Conservation (phyloP, 371 early-diverging fungal genomes). For the Choanephora cucurbitarum region DNA sequence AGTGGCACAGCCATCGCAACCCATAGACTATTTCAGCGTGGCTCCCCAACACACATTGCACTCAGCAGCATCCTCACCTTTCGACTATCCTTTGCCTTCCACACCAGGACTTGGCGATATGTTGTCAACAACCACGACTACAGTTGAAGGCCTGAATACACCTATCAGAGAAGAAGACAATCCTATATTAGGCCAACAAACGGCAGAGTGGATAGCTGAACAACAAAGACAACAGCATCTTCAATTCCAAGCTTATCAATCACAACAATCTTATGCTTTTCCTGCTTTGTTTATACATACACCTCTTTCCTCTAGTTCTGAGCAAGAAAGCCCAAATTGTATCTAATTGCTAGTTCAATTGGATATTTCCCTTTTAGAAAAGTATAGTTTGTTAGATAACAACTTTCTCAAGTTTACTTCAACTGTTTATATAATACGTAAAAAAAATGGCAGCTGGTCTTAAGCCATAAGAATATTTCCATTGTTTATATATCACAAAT, state of each 20-base stretch:
- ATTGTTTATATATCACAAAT: too few relatives aligned
- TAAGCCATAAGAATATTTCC: neutral
- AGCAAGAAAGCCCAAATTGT: too few relatives aligned
- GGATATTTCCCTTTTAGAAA: too few relatives aligned
- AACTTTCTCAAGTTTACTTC: too few relatives aligned
- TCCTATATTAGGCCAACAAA: neutral
- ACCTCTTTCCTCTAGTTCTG: too few relatives aligned
- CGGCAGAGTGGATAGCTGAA: constrained; percentile 10
- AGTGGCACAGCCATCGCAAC: constrained; percentile 6
- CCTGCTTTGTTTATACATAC: neutral
- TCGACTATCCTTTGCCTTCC: constrained; percentile 3
- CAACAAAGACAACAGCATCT: constrained; percentile 19
- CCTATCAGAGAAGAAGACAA: constrained; percentile 16
- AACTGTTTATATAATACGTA: neutral
- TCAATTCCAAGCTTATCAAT: constrained; percentile 14
- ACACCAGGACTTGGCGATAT: constrained; percentile 21
- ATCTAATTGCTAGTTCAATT: too few relatives aligned
- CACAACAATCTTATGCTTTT: constrained; percentile 8
- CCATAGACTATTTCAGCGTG: constrained; percentile 20
- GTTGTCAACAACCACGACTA: constrained; percentile 16
- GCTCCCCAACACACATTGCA: constrained; percentile 11
- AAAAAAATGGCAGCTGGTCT: neutral
- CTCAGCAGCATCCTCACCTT: constrained; percentile 12
- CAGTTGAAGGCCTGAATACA: constrained; percentile 13
- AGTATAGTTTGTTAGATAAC: too few relatives aligned